Conservation (phyloP, 129 eudicot species). For the Pseudognaphalium luteoalbum region DNA sequence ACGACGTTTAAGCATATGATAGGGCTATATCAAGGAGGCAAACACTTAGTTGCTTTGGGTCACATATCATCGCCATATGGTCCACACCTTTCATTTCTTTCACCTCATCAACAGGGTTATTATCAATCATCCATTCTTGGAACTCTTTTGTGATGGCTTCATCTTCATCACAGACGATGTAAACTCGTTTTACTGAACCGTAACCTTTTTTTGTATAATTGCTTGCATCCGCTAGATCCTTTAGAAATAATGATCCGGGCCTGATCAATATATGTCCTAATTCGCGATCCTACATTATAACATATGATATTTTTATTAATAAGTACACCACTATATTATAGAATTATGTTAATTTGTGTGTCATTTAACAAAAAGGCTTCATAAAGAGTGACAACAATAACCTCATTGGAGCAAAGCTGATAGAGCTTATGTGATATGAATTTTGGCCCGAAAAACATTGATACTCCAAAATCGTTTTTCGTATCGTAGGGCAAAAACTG, state of each 20-base stretch:
- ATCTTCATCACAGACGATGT: constrained; percentile 47
- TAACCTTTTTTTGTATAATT: constrained; percentile 40
- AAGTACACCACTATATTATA: neutral
- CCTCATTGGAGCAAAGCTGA: constrained; percentile 52
- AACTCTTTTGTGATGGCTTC: constrained; percentile 32
- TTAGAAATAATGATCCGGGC: constrained; percentile 38
- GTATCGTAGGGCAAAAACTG: constrained; percentile 35
- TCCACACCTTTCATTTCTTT: constrained; percentile 51
- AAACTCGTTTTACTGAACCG: constrained; percentile 54
- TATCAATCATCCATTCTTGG: constrained; percentile 48
- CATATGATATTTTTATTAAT: neutral
- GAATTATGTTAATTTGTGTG: too few relatives aligned
- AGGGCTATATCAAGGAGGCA: neutral
- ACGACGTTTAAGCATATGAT: neutral
- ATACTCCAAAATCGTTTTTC: constrained; percentile 17
- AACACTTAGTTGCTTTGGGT: neutral
- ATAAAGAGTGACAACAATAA: neutral
- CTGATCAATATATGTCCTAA: constrained; percentile 49
- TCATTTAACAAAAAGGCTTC: too few relatives aligned
- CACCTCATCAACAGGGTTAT: constrained; percentile 35
- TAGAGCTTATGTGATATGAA: constrained; percentile 48
- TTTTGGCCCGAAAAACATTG: constrained; percentile 48
- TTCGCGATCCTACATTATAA: constrained; percentile 44
- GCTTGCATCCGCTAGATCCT: constrained; percentile 25
- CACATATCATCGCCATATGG: neutral